phyloP scores from a whole-genome alignment of 2,329 filamentous ascomycete genomes.

The Fusarium tanahbumbuense region DNA sequence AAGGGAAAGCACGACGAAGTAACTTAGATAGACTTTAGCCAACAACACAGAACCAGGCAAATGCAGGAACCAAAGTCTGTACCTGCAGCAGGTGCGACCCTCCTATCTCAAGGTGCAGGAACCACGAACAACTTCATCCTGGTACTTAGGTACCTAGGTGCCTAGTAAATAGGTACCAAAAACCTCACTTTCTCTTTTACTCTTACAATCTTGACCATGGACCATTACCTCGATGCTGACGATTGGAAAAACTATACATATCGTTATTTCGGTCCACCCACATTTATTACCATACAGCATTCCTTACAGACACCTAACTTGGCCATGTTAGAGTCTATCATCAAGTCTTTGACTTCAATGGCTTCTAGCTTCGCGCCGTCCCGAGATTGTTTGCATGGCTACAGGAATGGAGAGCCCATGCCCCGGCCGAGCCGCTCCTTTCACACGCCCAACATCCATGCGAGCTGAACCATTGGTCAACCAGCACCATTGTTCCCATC shows the following conservation, averaged over 20 bases:
- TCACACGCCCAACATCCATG: not conserved
- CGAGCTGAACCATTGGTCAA: not conserved
- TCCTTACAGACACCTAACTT: conserved; percentile 23
- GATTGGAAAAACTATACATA: not conserved
- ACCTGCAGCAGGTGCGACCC: conserved; percentile 9
- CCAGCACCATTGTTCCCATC: not conserved
- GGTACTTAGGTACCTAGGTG: not conserved
- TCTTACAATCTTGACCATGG: not conserved
- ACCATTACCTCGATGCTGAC: not conserved
- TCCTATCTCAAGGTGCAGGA: not conserved
- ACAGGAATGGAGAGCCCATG: not conserved
- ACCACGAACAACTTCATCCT: not conserved
- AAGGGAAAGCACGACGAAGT: conserved; percentile 20
- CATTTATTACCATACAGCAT: conserved; percentile 23
- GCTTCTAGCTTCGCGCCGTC: conserved; percentile 30
- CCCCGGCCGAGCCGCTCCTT: not conserved
- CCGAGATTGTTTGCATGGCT: conserved; percentile 6
- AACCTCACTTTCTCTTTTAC: not conserved
- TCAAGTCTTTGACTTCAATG: conserved; percentile 19
- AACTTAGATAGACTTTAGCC: not conserved
- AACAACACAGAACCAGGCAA: conserved; percentile 5
- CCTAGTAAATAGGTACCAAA: not conserved
- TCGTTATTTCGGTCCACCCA: not conserved
- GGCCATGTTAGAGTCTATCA: conserved; percentile 4
- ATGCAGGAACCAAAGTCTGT: conserved; percentile 24